Conservation (phyloP, 495 filamentous ascomycete genomes). For the Penicillium samsonianum region DNA sequence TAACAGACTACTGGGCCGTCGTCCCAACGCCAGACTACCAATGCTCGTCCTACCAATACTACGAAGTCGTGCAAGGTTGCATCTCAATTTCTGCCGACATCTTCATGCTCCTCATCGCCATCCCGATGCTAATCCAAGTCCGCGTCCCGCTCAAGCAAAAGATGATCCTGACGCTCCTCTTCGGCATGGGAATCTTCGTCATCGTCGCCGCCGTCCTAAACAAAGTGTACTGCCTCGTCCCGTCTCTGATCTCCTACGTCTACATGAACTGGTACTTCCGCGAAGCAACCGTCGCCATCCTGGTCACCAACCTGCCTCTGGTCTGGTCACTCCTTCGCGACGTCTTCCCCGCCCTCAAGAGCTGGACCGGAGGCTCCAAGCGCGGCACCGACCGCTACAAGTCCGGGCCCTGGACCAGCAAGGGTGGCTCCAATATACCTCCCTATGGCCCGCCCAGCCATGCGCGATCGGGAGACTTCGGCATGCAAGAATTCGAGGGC, state of each 20-base stretch:
- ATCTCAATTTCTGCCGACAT: slow-evolving; percentile 68
- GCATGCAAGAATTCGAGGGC: slow-evolving; percentile 38
- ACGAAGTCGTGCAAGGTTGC: slow-evolving; percentile 52
- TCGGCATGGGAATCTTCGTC: slow-evolving; percentile 65
- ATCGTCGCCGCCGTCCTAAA: slow-evolving; percentile 65
- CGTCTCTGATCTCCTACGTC: slow-evolving; percentile 46
- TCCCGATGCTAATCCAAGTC: slow-evolving; percentile 61
- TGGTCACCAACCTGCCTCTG: slow-evolving; percentile 67
- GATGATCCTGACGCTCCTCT: slow-evolving; percentile 52
- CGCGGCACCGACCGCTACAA: slow-evolving; percentile 41
- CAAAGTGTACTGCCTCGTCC: slow-evolving; percentile 67
- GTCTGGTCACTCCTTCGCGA: slow-evolving; percentile 63
- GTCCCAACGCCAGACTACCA: slow-evolving; percentile 48
- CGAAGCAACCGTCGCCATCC: slow-evolving; percentile 65
- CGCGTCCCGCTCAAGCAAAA: slow-evolving; percentile 59
- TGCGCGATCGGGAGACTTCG: slow-evolving; percentile 35
- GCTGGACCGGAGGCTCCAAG: slow-evolving; percentile 49
- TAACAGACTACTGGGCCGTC: slow-evolving; percentile 62
- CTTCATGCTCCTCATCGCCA: slow-evolving; percentile 63
- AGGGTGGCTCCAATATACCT: slow-evolving; percentile 34
- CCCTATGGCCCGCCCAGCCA: slow-evolving; percentile 39
- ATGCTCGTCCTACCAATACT: slow-evolving; percentile 54
- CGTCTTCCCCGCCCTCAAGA: slow-evolving; percentile 55
- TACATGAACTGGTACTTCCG: slow-evolving; percentile 74
- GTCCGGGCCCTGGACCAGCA: slow-evolving; percentile 41